Conservation (phyloP, 257 asterid genomes). For the Hygrophila difformis region DNA sequence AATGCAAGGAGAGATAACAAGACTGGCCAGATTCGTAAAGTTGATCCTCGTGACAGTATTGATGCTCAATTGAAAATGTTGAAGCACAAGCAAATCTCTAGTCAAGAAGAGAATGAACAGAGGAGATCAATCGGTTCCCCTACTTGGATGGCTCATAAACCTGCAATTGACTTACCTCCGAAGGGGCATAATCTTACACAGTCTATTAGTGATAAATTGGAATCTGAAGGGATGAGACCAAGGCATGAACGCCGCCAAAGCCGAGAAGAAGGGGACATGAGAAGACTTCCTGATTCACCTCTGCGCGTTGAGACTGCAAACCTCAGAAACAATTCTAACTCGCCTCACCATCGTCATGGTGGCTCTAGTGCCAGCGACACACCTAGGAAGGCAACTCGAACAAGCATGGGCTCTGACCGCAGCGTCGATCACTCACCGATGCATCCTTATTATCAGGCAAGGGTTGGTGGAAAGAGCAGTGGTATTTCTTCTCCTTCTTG, state of each 20-base stretch:
- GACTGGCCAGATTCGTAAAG: slow-evolving; percentile 36
- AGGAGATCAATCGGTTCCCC: slow-evolving; percentile 33
- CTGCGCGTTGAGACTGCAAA: slow-evolving; percentile 31
- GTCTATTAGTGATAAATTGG: slow-evolving; percentile 27
- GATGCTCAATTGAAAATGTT: slow-evolving; percentile 26
- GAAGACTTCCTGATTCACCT: slow-evolving; percentile 47
- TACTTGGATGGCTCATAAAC: slow-evolving; percentile 22
- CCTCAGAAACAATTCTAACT: slow-evolving; percentile 36
- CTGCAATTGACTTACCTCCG: slow-evolving; percentile 24
- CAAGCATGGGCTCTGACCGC: slow-evolving; percentile 51
- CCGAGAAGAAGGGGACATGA: slow-evolving; percentile 42
- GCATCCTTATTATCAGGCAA: slow-evolving; percentile 56
- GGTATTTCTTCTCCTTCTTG: slow-evolving; percentile 80
- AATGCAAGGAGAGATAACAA: slow-evolving; percentile 51
- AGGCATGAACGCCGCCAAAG: slow-evolving; percentile 39
- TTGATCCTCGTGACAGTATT: slow-evolving; percentile 29
- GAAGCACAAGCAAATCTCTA: slow-evolving; percentile 23
- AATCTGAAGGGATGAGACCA: slow-evolving; percentile 25
- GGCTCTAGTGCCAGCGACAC: slow-evolving; percentile 48
- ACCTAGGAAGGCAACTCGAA: slow-evolving; percentile 50
- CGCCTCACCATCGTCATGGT: slow-evolving; percentile 50
- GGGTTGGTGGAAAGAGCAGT: slow-evolving; percentile 37
- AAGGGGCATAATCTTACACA: slow-evolving; percentile 21
- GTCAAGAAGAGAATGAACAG: slow-evolving; percentile 34
- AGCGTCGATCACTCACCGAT: slow-evolving; percentile 65